Base-by-base conservation (phyloP, 208 protist genomes). In the Spongospora subterranea region DNA sequence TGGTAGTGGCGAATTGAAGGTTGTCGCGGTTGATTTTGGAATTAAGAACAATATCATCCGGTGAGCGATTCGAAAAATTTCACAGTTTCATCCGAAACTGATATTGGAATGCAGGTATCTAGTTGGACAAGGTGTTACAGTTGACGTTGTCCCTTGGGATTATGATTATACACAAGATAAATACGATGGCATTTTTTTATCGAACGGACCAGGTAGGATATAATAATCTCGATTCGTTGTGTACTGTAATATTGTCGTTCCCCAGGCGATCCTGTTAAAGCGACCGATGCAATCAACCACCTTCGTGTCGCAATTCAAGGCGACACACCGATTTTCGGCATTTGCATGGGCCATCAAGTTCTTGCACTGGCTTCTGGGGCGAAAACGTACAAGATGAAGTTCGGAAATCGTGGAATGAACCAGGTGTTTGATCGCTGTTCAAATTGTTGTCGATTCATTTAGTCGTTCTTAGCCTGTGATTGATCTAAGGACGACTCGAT, bases 381-480 rank as follows among this genome's bases (percentile, higher is more conserved):
- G 32, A 95, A 93, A n/a, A 98, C 97, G 24, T 98, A 97, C 94
- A 99, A 99, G 95, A 96, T 99, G 96, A 98, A 98, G 93, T 99
- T 98, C 94, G 98, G 98, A 91, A 99, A 99, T 94, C 96, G 98
- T 88, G 98, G 98, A 6, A 97, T 98, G 89, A 99, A 99, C 95
- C 98, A 99, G 95, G 88, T 89, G 13, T 20, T n/a, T 20, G 39
- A 24, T 88, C 20, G 39, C 39, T 88, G 6, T 88, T 50, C 43
- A 6, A 20, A 88, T n/a, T 50, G 39, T 50, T 88, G 43, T 88
- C 20, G 6, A 6, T 88, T 50, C 43, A 88, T 88, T 20, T 88
- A 88, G 24, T 88, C 13, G 13, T 24, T 50, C 43, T 88, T 20
- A 88, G 60, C 98, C 98, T 39, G 98, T 96, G 92, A 94, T 97